Percentiles rank a stretch among this genome's conserved stretches.
Evolutionary conservation across 2,329 filamentous ascomycete species (phyloP).

Genomic region (Ophiostoma ulmi): DNA sequence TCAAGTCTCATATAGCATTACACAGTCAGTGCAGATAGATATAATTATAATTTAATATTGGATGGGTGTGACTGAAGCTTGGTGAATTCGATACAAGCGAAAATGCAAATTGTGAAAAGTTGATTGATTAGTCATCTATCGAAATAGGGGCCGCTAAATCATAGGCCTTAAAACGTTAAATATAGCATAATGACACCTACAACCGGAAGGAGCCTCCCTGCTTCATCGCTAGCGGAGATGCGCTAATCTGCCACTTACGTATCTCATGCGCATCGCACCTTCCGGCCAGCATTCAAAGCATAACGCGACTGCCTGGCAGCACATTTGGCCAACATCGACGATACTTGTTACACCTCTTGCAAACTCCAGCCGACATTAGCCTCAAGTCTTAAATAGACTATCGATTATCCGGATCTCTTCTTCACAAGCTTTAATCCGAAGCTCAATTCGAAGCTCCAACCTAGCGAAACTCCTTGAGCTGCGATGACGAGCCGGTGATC

Average conservation of each 20-base stretch:
- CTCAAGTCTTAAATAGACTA: background rate
- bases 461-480: background rate
- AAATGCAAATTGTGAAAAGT: background rate
- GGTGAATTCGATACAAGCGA: no score
- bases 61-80: background rate
- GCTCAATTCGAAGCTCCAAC: background rate
- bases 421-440: background rate
- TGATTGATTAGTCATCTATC: background rate
- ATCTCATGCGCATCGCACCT: slow-evolving; percentile 5
- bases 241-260: slow-evolving; percentile 6
- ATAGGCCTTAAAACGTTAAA: background rate
- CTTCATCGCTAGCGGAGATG: background rate
- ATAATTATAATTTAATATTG: background rate
- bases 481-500: slow-evolving; percentile 22
- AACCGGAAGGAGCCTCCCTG: background rate
- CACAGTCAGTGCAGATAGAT: background rate
- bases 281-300: background rate
- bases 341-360: background rate
- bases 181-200: background rate
- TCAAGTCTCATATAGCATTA: background rate
- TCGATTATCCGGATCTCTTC: background rate
- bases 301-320: background rate
- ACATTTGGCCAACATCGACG: background rate
- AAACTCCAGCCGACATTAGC: background rate
- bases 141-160: background rate